Conservation (phyloP, 2,329 filamentous ascomycete species). For the Scedosporium dehoogii region DNA sequence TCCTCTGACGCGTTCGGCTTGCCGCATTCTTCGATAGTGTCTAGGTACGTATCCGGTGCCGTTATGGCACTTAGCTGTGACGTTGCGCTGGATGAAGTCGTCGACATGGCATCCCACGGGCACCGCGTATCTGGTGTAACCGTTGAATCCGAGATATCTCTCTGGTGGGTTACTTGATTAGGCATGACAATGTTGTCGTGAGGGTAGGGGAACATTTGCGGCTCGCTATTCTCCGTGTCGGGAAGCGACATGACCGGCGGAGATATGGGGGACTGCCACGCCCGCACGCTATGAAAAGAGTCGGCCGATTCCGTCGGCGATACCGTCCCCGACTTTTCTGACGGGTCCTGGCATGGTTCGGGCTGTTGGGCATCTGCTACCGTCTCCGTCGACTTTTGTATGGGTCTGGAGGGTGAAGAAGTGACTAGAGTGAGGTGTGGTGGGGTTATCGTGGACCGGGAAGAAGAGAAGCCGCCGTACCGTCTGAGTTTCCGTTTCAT, state of each 20-base stretch:
- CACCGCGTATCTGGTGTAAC: slow-evolving; percentile 21
- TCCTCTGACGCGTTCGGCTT: slow-evolving; percentile 9
- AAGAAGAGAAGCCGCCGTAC: slow-evolving; percentile 17
- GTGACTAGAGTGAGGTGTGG: slow-evolving; percentile 22
- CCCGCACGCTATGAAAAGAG: slow-evolving; percentile 44
- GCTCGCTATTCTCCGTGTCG: slow-evolving; percentile 17
- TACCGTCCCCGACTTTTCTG: slow-evolving; percentile 17
- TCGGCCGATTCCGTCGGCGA: slow-evolving; percentile 38
- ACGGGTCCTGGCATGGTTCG: slow-evolving; percentile 21
- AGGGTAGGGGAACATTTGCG: slow-evolving; percentile 26
- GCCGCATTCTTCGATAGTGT: slow-evolving; percentile 3
- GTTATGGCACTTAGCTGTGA: slow-evolving; percentile 18
- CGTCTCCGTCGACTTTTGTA: neutral
- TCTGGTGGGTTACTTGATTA: slow-evolving; percentile 18
- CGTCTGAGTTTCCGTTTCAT: slow-evolving; percentile 22
- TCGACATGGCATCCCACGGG: slow-evolving; percentile 16
- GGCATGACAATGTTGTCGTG: slow-evolving; percentile 29
- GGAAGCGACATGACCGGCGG: slow-evolving; percentile 33
- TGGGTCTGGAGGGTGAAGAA: slow-evolving; percentile 13
- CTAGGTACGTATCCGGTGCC: slow-evolving; percentile 11
- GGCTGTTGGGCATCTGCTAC: neutral
- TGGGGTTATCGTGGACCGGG: slow-evolving; percentile 19
- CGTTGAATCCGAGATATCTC: slow-evolving; percentile 22
- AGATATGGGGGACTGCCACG: slow-evolving; percentile 37
- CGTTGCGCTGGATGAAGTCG: slow-evolving; percentile 16